Evolutionary conservation across 495 filamentous ascomycete genomes (phyloP).

Genomic region (Annulohypoxylon stygium): DNA sequence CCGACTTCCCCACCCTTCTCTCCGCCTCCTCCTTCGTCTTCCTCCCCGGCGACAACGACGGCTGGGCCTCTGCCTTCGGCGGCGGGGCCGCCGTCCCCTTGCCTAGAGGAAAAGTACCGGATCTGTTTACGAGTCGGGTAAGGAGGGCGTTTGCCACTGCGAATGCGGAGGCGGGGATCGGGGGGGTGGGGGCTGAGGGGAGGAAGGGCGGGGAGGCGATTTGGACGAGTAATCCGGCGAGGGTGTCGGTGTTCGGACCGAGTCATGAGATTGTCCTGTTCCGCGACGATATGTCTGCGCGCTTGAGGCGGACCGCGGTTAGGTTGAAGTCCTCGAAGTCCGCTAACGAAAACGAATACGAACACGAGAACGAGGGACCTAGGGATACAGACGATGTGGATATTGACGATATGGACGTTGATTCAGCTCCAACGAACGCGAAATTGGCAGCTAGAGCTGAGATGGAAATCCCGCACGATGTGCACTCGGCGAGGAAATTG

Average conservation of each 20-base stretch:
- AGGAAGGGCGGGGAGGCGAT: constrained; percentile 67
- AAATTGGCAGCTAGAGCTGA: background rate
- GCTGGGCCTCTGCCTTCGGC: constrained; percentile 88
- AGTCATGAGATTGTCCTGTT: constrained; percentile 87
- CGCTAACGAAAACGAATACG: constrained; percentile 33
- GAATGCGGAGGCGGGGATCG: constrained; percentile 66
- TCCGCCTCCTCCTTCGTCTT: constrained; percentile 86
- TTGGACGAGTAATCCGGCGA: constrained; percentile 88
- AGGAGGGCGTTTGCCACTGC: constrained; percentile 82
- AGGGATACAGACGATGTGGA: constrained; percentile 51
- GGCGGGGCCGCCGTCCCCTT: constrained; percentile 82
- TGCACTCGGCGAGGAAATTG: constrained; percentile 78
- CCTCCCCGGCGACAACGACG: constrained; percentile 95
- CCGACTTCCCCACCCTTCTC: constrained; percentile 88
- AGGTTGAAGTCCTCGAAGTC: constrained; percentile 62
- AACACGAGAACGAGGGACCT: constrained; percentile 46
- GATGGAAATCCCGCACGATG: constrained; percentile 61
- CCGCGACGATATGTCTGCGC: constrained; percentile 83
- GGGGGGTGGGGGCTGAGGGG: constrained; percentile 64
- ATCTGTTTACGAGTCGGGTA: constrained; percentile 87
- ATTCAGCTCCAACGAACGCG: constrained; percentile 47
- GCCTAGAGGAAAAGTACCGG: constrained; percentile 80
- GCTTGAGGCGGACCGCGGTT: constrained; percentile 80
- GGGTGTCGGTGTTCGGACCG: constrained; percentile 85
- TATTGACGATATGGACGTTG: constrained; percentile 65